Conservation (phyloP, 2,329 filamentous ascomycete genomes). For the Aspergillus arachidicola region DNA sequence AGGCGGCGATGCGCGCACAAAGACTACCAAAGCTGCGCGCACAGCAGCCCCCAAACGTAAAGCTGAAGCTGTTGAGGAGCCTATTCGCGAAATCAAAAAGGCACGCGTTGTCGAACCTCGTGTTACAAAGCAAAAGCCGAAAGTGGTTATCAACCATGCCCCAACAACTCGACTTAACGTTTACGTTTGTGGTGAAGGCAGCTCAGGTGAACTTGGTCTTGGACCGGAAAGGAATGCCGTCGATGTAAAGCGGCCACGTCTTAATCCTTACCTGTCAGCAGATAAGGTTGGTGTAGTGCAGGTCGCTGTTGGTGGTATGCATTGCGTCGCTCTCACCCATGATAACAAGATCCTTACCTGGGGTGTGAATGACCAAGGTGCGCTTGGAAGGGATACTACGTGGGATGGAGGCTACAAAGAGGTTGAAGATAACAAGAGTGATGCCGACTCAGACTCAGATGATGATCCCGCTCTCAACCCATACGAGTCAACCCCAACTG, state of each 20-base stretch:
- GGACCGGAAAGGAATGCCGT: constrained; percentile 67
- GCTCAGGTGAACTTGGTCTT: constrained; percentile 79
- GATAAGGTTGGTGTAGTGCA: constrained; percentile 69
- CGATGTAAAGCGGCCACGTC: constrained; percentile 73
- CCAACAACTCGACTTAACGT: constrained; percentile 64
- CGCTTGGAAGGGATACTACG: constrained; percentile 72
- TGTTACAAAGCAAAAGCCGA: constrained; percentile 35
- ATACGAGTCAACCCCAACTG: constrained; percentile 56
- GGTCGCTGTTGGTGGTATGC: constrained; percentile 80
- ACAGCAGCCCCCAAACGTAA: constrained; percentile 35
- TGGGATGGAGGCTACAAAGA: constrained; percentile 66
- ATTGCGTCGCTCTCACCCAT: constrained; percentile 73
- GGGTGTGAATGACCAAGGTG: constrained; percentile 85
- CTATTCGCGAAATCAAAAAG: constrained; percentile 34
- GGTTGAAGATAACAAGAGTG: constrained; percentile 45
- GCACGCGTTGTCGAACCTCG: constrained; percentile 30
- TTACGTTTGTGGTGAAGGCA: constrained; percentile 79
- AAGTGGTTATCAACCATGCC: constrained; percentile 61
- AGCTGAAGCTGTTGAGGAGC: constrained; percentile 31
- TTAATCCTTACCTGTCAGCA: constrained; percentile 63
- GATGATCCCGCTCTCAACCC: constrained; percentile 60
- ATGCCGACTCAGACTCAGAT: constrained; percentile 49
- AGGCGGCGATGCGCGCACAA: constrained; percentile 16
- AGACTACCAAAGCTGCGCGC: constrained; percentile 18
- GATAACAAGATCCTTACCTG: constrained; percentile 83